Evolutionary conservation across 192 early-diverging fungal species (phyloP).

Genomic region (Dispira simplex): DNA sequence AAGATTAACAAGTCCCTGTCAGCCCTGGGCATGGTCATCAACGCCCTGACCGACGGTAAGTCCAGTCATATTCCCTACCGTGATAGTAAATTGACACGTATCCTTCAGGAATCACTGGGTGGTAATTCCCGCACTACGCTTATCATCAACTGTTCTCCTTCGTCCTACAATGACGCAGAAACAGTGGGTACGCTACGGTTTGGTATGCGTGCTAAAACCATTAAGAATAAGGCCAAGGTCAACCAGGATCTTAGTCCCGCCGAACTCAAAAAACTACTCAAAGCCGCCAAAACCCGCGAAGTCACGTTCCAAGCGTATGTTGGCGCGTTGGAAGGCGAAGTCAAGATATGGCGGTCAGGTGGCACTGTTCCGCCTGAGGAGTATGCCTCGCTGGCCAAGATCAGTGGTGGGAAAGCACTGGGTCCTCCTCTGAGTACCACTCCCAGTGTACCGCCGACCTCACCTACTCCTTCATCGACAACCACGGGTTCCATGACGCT

Average conservation of each 20-base stretch:
- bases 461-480: conserved; percentile 17
- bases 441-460: conserved; percentile 19
- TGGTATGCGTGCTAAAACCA: conserved; percentile 97
- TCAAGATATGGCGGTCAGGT: conserved; percentile 79
- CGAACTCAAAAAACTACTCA: conserved; percentile 91
- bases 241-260: conserved; percentile 90
- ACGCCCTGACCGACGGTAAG: conserved; percentile 96
- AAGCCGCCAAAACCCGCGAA: conserved; percentile 71
- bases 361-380: conserved; percentile 41
- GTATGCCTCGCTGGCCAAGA: conserved; percentile 25
- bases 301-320: conserved; percentile 74
- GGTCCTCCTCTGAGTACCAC: conserved; percentile 14
- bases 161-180: conserved; percentile 93
- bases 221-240: conserved; percentile 99
- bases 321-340: conserved; percentile 71
- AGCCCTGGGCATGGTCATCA: conserved; percentile 98
- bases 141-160: conserved; percentile 97
- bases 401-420: conserved; percentile 16
- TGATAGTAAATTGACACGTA: conserved; percentile 97
- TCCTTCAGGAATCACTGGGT: conserved; percentile 98
- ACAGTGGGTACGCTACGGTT: conserved; percentile 89
- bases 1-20: conserved; percentile 99
- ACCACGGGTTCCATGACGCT: conserved; percentile 30
- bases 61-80: conserved; percentile 97
- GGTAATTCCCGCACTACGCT: conserved; percentile 99